Evolutionary conservation across 805 yeast genomes (phyloP).

Genomic region (Pichia insulana): DNA sequence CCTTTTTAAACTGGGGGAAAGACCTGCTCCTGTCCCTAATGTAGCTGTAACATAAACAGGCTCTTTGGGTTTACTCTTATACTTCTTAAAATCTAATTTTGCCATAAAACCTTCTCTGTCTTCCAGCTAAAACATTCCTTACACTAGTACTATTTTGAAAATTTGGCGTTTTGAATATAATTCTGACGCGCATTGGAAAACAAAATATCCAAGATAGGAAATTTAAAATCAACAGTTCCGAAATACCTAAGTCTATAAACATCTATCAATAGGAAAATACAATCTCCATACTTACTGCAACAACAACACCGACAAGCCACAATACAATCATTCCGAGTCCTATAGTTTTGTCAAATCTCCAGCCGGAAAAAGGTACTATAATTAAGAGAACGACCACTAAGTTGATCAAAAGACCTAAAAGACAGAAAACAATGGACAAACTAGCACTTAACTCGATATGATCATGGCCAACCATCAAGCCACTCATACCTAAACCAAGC

Average conservation of each 20-base stretch:
- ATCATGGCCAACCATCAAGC: slow-evolving; percentile 36
- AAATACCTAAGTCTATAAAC: background rate
- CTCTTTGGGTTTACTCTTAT: slow-evolving; percentile 13
- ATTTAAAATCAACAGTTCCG: background rate
- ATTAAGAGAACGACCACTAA: slow-evolving; percentile 29
- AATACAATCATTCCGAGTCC: slow-evolving; percentile 33
- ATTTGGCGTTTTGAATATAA: background rate
- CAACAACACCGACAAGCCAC: slow-evolving; percentile 34
- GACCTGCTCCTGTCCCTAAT: slow-evolving; percentile 64
- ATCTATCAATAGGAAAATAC: slow-evolving; percentile 4
- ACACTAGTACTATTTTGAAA: no score
- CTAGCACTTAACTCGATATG: slow-evolving; percentile 25
- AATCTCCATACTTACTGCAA: slow-evolving; percentile 25
- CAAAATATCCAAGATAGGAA: background rate
- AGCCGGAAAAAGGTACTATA: slow-evolving; percentile 32
- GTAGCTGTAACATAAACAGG: slow-evolving; percentile 24
- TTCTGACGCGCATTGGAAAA: background rate
- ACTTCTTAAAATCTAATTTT: slow-evolving; percentile 10
- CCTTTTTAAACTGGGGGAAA: slow-evolving; percentile 48
- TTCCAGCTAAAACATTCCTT: no score
- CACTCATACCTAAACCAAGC: slow-evolving; percentile 74
- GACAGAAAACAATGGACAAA: slow-evolving; percentile 33
- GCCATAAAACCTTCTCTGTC: background rate
- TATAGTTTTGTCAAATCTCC: slow-evolving; percentile 32
- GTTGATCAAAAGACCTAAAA: slow-evolving; percentile 31